Base-by-base conservation (phyloP, 176 grass and related monocot species). In the Oryza glaberrima region DNA sequence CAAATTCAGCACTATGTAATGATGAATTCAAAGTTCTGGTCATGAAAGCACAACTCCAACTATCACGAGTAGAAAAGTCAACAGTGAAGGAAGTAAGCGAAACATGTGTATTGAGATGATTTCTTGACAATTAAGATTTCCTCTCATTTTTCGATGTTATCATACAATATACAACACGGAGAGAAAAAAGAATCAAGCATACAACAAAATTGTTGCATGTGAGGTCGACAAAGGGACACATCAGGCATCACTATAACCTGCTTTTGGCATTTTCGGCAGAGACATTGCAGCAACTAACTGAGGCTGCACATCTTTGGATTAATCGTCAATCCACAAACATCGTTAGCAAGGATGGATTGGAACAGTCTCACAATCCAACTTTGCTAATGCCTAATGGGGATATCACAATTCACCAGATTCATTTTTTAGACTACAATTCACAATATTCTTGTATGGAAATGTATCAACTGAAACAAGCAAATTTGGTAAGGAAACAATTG, bases 31-130 rank as follows among this genome's bases (percentile, higher is more conserved):
- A 44, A 72, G 26, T 63, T n/a, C 38, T 30, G 69, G 61, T 14
- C 74, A 83, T 79, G 84, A 77, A 78, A 20, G 4, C 35, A 35
- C 34, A 40, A 88, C 65, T 78, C 34, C 11, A 77, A 48, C 35
- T 63, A 63, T 23, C 19, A 70, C 35, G 5, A 19, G 4, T 17
- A 76, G 71, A 65, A 34, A n/a, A 81, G 1, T 63, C 58, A 23
- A 23, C n/a, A 70, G 26, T 15, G 23, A 14, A 84, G 6, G n/a
- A 14, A 11, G 12, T 26, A 68, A 23, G 12, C 19, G 12, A 11
- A 40, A 23, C 11, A 85, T 85, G 83, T 4, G 49, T 26, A n/a
- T 80, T 65, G 30, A 49, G 65, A 35, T 43, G n/a, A 41, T n/a
- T 5, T 14, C 46, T 58, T 58, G 6, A 58, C 54, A 58, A 25